Evolutionary conservation across 1,284 basidiomycete genomes (phyloP).

Genomic region (Cryptococcus sp.): DNA sequence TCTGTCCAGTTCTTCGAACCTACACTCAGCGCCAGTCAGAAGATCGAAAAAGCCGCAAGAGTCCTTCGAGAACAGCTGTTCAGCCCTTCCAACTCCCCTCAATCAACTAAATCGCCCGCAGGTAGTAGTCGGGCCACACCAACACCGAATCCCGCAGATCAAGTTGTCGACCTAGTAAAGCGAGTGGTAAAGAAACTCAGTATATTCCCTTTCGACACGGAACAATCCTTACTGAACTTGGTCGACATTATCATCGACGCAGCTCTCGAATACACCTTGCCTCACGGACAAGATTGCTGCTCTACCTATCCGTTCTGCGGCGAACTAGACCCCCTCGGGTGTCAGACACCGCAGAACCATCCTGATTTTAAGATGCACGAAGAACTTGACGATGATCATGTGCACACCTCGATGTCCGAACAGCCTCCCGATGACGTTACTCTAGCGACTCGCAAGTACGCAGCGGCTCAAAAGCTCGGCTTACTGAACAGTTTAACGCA

Average conservation of each 20-base stretch:
- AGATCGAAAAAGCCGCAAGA: constrained; percentile 49
- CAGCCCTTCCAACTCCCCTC: constrained; percentile 11
- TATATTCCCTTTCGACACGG: constrained; percentile 32
- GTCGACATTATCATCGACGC: constrained; percentile 49
- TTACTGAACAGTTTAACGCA: constrained; percentile 30
- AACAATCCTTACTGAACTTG: constrained; percentile 34
- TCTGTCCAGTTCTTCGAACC: constrained; percentile 38
- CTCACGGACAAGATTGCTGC: constrained; percentile 37
- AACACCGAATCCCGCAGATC: constrained; percentile 37
- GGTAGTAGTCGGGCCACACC: no score
- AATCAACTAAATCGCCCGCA: constrained; percentile 1
- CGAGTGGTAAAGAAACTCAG: constrained; percentile 42
- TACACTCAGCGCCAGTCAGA: constrained; percentile 26
- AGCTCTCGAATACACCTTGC: constrained; percentile 50
- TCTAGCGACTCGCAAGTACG: constrained; percentile 13
- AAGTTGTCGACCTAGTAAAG: constrained; percentile 43
- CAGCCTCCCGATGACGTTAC: not conserved
- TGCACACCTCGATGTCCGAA: not conserved
- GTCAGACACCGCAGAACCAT: constrained; percentile 17
- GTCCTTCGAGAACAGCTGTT: constrained; percentile 46
- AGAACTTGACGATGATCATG: not conserved
- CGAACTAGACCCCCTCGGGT: constrained; percentile 42
- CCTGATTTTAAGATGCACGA: not conserved
- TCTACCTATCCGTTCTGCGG: constrained; percentile 46
- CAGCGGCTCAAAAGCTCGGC: constrained; percentile 31